These are phyloP conservation scores for Aphanomyces cochlioides DNA, from an alignment of 352 stramenopile genomes.

Conservation along the genomic window DNA sequence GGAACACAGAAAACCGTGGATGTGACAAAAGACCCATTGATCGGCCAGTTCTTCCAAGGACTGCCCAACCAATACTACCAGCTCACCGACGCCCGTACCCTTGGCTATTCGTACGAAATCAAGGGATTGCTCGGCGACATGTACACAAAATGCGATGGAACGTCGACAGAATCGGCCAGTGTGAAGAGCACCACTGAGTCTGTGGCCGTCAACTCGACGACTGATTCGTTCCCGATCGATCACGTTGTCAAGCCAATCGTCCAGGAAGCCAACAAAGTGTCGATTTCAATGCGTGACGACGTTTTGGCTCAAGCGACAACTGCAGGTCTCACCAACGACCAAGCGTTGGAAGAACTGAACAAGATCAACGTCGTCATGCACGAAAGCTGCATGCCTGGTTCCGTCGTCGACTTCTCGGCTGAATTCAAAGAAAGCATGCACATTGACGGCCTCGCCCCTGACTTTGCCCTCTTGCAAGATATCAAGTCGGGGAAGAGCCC, in stretches of 20 bases:
- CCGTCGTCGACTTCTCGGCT: slow-evolving; percentile 37
- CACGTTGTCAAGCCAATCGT: neutral
- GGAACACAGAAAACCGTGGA: slow-evolving; percentile 48
- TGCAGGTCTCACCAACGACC: slow-evolving; percentile 21
- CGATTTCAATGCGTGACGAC: neutral
- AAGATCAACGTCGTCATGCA: slow-evolving; percentile 51
- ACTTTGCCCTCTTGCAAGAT: neutral
- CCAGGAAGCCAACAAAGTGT: neutral
- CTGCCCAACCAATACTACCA: slow-evolving; percentile 36
- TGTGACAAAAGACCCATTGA: neutral
- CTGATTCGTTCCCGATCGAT: neutral
- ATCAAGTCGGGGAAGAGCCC: neutral
- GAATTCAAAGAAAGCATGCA: slow-evolving; percentile 15
- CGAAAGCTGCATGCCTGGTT: slow-evolving; percentile 46
- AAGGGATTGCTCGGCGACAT: slow-evolving; percentile 42
- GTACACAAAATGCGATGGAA: slow-evolving; percentile 38
- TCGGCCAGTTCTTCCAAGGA: slow-evolving; percentile 31
- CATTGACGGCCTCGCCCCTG: neutral
- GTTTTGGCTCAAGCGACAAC: slow-evolving; percentile 3
- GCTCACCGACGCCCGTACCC: slow-evolving; percentile 41
- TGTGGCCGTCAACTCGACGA: neutral
- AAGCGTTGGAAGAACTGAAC: slow-evolving; percentile 44
- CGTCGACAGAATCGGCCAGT: too few relatives aligned
- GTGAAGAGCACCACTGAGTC: too few relatives aligned
- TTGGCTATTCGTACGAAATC: slow-evolving; percentile 59